phyloP scores from a whole-genome alignment of 306 rosid genomes.

The Castanopsis chinensis region DNA sequence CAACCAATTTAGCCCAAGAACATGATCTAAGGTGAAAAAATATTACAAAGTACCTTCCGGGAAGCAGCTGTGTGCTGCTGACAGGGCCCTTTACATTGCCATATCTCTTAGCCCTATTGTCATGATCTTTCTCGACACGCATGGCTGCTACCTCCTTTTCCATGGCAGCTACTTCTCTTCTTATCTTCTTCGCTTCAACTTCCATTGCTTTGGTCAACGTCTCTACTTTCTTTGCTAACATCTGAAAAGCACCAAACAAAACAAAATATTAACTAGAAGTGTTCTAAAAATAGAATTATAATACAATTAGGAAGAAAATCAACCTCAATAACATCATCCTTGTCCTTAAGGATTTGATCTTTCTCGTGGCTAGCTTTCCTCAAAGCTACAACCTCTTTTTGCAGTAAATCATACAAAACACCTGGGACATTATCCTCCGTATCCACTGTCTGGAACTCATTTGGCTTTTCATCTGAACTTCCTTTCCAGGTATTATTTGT shows the following conservation, averaged over 20 bases:
- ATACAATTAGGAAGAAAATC: conserved; percentile 21
- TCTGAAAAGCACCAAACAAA: conserved; percentile 42
- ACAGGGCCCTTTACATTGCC: conserved; percentile 62
- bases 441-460: conserved; percentile 60
- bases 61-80: conserved; percentile 77
- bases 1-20: not conserved
- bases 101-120: conserved; percentile 79
- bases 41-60: conserved; percentile 69
- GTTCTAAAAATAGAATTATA: not conserved
- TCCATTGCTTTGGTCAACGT: conserved; percentile 99
- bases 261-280: conserved; percentile 16
- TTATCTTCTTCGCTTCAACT: conserved; percentile 99
- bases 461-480: conserved; percentile 74
- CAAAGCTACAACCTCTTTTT: conserved; percentile 89
- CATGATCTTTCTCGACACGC: conserved; percentile 96
- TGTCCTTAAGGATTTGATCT: conserved; percentile 97
- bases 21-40: conserved; percentile 12
- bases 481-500: conserved; percentile 65
- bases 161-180: conserved; percentile 97
- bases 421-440: conserved; percentile 81
- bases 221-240: conserved; percentile 98
- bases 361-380: conserved; percentile 94
- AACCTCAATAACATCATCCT: conserved; percentile 98
- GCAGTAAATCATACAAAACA: conserved; percentile 82
- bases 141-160: conserved; percentile 99